Evolutionary conservation across 2,329 filamentous ascomycete species (phyloP).

Genomic region (Sporothrix globosa): DNA sequence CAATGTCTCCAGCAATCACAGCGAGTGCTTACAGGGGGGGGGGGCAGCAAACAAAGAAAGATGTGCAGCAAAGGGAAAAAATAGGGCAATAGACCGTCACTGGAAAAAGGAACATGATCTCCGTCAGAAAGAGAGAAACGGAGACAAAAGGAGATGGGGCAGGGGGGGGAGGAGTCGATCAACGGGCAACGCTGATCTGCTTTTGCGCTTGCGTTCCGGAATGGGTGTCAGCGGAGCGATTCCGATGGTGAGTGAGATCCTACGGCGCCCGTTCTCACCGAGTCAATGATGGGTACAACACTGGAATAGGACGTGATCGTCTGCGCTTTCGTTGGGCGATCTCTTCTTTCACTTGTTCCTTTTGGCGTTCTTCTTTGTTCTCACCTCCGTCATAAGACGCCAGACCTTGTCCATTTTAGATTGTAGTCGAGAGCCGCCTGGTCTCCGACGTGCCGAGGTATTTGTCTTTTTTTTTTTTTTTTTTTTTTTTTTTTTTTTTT

Average conservation of each 20-base stretch:
- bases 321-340: neutral
- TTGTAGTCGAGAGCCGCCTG: neutral
- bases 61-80: constrained; percentile 2
- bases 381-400: neutral
- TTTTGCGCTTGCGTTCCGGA: neutral
- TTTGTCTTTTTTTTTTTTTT: neutral
- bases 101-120: constrained; percentile 2
- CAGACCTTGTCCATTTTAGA: neutral
- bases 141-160: neutral
- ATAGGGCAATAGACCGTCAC: neutral
- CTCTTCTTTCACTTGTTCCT: neutral
- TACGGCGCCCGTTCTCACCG: neutral
- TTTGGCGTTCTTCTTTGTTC: constrained; percentile 11
- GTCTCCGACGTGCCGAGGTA: neutral
- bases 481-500: neutral
- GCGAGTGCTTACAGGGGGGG: neutral
- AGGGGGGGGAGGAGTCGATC: neutral
- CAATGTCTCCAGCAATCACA: neutral
- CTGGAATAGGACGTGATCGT: constrained; percentile 3
- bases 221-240: neutral
- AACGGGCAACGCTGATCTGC: neutral
- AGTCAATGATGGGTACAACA: constrained; percentile 1
- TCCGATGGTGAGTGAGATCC: neutral
- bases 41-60: neutral
- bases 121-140: neutral